Evolutionary conservation across 2,329 filamentous ascomycete species (phyloP).

Genomic region (Calonectria pauciramosa): DNA sequence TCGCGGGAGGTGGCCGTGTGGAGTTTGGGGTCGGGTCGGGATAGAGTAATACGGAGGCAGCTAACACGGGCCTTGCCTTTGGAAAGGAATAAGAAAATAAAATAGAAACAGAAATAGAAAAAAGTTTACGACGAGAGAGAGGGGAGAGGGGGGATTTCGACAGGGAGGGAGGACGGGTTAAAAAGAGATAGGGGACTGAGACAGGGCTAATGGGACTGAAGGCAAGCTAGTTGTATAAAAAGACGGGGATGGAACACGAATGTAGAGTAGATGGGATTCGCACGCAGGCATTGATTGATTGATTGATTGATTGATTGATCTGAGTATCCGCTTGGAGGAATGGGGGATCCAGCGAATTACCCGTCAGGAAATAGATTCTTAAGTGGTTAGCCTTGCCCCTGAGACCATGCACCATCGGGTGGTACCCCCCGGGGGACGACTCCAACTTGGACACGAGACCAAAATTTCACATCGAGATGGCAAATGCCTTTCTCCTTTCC

Average conservation of each 20-base stretch:
- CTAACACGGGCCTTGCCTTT: not conserved
- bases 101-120: not conserved
- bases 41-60: not conserved
- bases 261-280: not conserved
- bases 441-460: not conserved
- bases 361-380: not conserved
- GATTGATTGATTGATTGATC: not conserved
- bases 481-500: not conserved
- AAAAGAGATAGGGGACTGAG: not conserved
- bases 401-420: not conserved
- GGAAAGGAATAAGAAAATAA: not conserved
- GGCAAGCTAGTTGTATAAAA: not conserved
- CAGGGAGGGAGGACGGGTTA: not conserved
- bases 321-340: not conserved
- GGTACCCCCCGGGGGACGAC: not conserved
- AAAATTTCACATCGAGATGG: not conserved
- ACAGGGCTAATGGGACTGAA: not conserved
- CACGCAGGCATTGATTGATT: not conserved
- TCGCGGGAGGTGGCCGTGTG: not conserved
- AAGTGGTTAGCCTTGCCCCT: not conserved
- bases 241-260: not conserved
- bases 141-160: not conserved
- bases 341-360: not conserved
- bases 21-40: not conserved
- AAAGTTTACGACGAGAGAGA: not conserved